Evolutionary conservation across 257 asterid genomes (phyloP).

Genomic region (Solanum tacnaense): DNA sequence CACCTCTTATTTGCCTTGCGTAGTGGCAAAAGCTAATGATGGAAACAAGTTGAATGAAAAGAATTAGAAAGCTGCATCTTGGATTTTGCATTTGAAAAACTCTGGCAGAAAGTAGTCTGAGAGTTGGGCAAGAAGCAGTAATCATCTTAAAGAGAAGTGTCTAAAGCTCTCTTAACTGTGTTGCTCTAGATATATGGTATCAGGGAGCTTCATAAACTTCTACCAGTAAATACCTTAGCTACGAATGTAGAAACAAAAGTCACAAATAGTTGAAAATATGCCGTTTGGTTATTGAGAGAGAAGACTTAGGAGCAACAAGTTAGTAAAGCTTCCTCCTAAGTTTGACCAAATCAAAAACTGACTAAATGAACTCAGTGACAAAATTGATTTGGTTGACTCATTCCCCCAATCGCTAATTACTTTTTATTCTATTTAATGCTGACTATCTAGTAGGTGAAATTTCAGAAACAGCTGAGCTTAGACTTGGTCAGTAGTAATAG

Average conservation of each 20-base stretch:
- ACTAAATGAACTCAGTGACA: background rate
- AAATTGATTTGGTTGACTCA: background rate
- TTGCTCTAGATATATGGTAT: background rate
- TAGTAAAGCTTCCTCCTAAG: background rate
- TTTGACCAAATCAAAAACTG: background rate
- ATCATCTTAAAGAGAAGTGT: background rate
- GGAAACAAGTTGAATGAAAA: background rate
- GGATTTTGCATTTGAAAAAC: slow-evolving; percentile 11
- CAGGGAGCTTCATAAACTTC: background rate
- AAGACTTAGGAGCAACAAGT: background rate
- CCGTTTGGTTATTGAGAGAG: background rate
- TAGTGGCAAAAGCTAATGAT: background rate
- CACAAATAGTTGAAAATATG: background rate
- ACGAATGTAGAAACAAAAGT: background rate
- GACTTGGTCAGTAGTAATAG: background rate
- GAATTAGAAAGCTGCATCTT: background rate
- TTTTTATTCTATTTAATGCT: background rate
- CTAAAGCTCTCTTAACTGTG: background rate
- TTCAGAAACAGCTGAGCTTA: background rate
- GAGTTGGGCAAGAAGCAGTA: background rate
- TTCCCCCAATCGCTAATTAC: background rate
- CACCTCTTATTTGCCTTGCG: background rate
- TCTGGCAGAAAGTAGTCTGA: background rate
- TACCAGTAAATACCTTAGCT: background rate
- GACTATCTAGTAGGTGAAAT: background rate